Percentiles rank a stretch among this genome's conserved stretches.
These are phyloP conservation scores for Tricholoma saponaceum DNA, from an alignment of 768 basidiomycete genomes.

Conservation along the genomic window DNA sequence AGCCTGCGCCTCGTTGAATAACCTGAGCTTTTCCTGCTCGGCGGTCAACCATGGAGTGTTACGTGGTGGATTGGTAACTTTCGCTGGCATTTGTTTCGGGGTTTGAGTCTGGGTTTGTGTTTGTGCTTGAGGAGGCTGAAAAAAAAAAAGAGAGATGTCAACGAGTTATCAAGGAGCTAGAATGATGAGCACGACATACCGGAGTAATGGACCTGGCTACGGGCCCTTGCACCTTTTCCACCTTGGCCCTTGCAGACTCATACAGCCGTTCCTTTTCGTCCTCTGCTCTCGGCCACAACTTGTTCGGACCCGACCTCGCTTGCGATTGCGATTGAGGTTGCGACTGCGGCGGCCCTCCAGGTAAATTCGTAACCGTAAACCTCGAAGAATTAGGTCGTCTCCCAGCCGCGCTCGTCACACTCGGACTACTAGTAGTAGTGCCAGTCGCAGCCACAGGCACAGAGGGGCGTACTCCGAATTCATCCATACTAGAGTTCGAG, in stretches of 20 bases:
- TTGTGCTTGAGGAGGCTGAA: conserved; percentile 18
- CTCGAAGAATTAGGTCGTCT: conserved; percentile 18
- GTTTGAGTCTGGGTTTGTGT: conserved; percentile 3
- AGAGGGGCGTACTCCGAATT: conserved; percentile 8
- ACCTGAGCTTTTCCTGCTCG: conserved; percentile 70
- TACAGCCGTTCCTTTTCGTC: conserved; percentile 68
- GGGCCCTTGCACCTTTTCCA: conserved; percentile 49
- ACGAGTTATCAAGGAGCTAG: no score
- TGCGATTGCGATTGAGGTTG: conserved; percentile 5
- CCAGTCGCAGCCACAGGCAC: no score
- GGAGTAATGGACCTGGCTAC: conserved; percentile 27
- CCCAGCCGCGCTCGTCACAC: conserved; percentile 15
- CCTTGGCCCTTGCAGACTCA: conserved; percentile 58
- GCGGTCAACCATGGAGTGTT: conserved; percentile 55
- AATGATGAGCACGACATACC: no score
- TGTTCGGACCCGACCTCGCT: conserved; percentile 1
- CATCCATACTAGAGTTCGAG: conserved; percentile 14
- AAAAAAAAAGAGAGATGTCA: no score
- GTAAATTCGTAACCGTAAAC: conserved; percentile 37
- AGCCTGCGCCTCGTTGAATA: conserved; percentile 66
- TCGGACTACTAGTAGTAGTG: not conserved
- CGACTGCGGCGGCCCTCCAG: conserved; percentile 19
- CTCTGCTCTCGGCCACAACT: conserved; percentile 49
- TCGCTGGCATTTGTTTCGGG: conserved; percentile 10
- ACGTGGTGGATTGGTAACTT: conserved; percentile 12